Percentiles rank a stretch among this genome's conserved stretches.
These are phyloP conservation scores for Lentinula sp. DNA, from an alignment of 768 basidiomycete species.

Conservation along the genomic window DNA sequence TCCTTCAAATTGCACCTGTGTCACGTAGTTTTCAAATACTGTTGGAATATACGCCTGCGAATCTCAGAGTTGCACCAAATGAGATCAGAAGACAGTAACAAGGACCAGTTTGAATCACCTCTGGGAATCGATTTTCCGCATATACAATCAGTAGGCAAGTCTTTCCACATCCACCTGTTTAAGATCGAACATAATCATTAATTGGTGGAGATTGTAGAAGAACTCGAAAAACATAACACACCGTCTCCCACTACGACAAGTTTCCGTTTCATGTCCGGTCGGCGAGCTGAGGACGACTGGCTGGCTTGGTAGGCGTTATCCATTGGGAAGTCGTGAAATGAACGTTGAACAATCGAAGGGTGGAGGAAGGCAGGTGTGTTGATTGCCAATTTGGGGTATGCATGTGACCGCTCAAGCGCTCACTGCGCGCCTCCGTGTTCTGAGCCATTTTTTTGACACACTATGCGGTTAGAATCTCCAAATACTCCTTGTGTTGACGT, in stretches of 20 bases:
- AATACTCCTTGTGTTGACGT: too few species aligned
- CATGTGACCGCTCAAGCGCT: background rate
- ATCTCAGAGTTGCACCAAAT: constrained; percentile 8
- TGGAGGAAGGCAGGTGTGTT: background rate
- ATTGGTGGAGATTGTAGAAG: background rate
- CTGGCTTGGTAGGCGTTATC: background rate
- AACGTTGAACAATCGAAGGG: background rate
- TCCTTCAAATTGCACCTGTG: constrained; percentile 78
- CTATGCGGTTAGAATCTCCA: too few species aligned
- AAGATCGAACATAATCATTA: background rate
- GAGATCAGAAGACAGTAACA: background rate
- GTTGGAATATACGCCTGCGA: constrained; percentile 85
- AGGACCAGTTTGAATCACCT: constrained; percentile 44
- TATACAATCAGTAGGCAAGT: constrained; percentile 96
- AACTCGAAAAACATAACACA: constrained; percentile 24
- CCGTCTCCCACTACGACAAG: constrained; percentile 88
- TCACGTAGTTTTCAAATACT: constrained; percentile 93
- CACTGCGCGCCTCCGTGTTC: background rate
- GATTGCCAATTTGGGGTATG: background rate
- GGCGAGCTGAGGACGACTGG: constrained; percentile 16
- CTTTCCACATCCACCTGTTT: constrained; percentile 78
- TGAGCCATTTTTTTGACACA: too few species aligned
- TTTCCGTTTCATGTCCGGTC: constrained; percentile 82
- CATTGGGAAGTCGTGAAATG: background rate
- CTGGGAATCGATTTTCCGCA: constrained; percentile 93